A percentile compares a stretch with the other conserved stretches of the same genome.
Conservation (phyloP, 345 rosid species). For the Streptanthus diversifolius region DNA sequence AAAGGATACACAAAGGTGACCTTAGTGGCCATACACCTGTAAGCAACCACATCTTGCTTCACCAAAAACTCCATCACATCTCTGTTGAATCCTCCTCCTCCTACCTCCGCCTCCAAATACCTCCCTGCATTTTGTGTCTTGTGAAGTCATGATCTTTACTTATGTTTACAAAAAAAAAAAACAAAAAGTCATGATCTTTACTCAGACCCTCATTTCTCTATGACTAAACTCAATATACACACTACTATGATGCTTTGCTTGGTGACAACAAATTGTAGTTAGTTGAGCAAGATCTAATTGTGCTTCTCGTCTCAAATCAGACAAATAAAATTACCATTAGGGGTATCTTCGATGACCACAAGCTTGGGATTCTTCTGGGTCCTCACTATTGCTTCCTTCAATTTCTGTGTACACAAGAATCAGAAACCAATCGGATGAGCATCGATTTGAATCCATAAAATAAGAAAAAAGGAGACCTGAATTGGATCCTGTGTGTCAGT, state of each 20-base stretch:
- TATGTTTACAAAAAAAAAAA: no score
- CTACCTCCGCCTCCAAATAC: conserved; percentile 74
- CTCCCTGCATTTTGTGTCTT: conserved; percentile 41
- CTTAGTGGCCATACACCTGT: conserved; percentile 72
- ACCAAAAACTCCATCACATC: conserved; percentile 83
- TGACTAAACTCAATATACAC: background rate
- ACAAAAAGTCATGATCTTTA: background rate
- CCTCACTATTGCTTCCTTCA: conserved; percentile 61
- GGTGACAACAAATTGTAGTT: no score
- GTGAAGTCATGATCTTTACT: background rate
- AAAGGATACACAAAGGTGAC: conserved; percentile 88
- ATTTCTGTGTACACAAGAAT: conserved; percentile 39
- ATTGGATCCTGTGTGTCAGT: conserved; percentile 43
- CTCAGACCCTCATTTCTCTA: background rate
- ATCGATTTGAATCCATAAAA: background rate
- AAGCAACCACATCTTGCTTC: conserved; percentile 69
- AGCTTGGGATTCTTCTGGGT: conserved; percentile 73
- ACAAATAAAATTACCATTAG: conserved; percentile 42
- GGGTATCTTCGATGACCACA: conserved; percentile 56
- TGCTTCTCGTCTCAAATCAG: background rate
- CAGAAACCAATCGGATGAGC: background rate
- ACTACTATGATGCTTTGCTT: no score
- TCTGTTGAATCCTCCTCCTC: conserved; percentile 71
- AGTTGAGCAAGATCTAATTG: background rate
- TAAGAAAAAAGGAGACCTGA: conserved; percentile 37